Evolutionary conservation across 257 asterid genomes (phyloP).

Genomic region (Solanum virginianum): DNA sequence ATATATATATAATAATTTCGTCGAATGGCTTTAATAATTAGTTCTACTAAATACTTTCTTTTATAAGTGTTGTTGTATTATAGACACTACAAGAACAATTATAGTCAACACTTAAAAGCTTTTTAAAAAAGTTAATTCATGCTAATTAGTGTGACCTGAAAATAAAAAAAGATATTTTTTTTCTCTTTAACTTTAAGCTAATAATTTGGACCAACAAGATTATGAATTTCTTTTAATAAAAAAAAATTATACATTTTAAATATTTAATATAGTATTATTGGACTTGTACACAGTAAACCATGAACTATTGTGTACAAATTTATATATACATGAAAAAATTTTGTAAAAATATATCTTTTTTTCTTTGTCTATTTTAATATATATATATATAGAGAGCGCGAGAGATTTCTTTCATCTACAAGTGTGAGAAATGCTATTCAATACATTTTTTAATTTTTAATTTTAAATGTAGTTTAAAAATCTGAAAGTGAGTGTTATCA

Average conservation of each 20-base stretch:
- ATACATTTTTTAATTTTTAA: background rate
- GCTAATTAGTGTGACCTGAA: no score
- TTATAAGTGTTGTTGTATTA: no score
- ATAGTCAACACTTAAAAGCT: no score
- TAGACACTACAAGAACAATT: no score
- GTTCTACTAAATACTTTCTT: no score
- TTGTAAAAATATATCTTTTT: background rate
- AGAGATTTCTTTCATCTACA: background rate
- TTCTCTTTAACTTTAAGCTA: no score
- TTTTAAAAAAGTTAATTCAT: no score
- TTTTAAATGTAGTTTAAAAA: background rate
- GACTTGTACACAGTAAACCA: background rate
- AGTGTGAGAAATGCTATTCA: background rate
- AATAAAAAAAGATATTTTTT: no score
- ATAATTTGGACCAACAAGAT: background rate
- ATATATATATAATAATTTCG: no score
- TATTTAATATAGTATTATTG: no score
- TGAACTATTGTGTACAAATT: background rate
- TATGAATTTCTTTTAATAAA: no score
- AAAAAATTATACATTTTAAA: background rate
- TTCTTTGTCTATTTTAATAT: background rate
- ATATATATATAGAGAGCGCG: background rate
- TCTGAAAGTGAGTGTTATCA: background rate
- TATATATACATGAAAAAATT: background rate
- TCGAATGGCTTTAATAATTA: no score